Percentiles rank a stretch among this genome's conserved stretches.
phyloP scores from a whole-genome alignment of 192 early-diverging fungal species.

The Entophlyctis luteolus region DNA sequence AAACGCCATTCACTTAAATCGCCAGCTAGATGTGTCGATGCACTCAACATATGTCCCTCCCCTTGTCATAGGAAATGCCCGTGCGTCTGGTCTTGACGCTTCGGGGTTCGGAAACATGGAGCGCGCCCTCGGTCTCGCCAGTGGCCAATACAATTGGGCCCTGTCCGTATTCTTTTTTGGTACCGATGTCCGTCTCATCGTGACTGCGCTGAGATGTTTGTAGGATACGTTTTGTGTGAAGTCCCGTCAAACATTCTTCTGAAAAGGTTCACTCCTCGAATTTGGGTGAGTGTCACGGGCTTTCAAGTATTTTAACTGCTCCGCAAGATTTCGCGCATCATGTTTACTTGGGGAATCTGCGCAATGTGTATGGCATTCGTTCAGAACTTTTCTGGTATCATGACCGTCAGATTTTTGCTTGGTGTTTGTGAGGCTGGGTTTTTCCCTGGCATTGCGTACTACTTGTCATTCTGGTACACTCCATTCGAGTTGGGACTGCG shows the following conservation, averaged over 20 bases:
- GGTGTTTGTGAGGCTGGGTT: conserved; percentile 66
- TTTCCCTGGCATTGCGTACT: conserved; percentile 65
- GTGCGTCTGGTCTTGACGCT: neutral
- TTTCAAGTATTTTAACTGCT: neutral
- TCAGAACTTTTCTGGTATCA: conserved; percentile 47
- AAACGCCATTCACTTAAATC: neutral
- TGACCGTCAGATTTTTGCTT: conserved; percentile 43
- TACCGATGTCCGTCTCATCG: neutral
- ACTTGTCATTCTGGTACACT: conserved; percentile 70
- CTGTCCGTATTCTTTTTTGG: conserved; percentile 69
- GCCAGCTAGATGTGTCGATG: neutral
- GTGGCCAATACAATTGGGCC: conserved; percentile 54
- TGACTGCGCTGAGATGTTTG: neutral
- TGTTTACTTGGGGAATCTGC: conserved; percentile 58
- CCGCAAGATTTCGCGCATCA: conserved; percentile 33
- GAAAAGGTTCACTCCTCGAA: conserved; percentile 55
- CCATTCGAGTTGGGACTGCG: conserved; percentile 63
- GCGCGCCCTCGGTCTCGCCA: conserved; percentile 4
- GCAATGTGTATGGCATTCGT: conserved; percentile 62
- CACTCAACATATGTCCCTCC: neutral
- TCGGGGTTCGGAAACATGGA: conserved; percentile 9
- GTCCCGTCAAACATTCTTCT: conserved; percentile 74
- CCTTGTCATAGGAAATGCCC: neutral
- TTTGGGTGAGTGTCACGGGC: conserved; percentile 43
- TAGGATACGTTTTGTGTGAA: conserved; percentile 69